These are phyloP conservation scores for Amesomyces nigricolor DNA, from an alignment of 2,329 filamentous ascomycete species.

Conservation along the genomic window DNA sequence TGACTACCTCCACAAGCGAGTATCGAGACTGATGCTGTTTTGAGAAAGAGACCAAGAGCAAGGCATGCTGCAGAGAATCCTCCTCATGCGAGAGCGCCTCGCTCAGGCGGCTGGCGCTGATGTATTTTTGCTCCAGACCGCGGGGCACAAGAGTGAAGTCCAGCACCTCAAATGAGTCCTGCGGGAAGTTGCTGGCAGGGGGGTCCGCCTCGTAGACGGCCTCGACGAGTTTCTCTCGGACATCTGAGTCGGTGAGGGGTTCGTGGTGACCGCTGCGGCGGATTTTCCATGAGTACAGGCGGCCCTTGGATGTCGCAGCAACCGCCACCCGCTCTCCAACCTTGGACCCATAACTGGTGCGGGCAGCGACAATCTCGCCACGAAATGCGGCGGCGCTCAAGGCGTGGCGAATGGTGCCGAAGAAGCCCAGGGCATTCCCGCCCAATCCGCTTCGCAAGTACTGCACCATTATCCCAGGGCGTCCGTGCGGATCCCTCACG, in stretches of 20 bases:
- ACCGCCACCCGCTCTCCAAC: conserved; percentile 83
- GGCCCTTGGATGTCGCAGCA: conserved; percentile 69
- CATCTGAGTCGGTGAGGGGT: conserved; percentile 65
- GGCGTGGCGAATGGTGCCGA: conserved; percentile 74
- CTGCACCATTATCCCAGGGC: conserved; percentile 71
- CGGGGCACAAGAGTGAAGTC: conserved; percentile 70
- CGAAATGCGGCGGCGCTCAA: conserved; percentile 65
- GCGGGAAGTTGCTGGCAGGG: conserved; percentile 42
- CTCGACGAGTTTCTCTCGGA: conserved; percentile 56
- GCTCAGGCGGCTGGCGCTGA: conserved; percentile 46
- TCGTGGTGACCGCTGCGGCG: conserved; percentile 82
- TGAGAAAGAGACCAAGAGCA: conserved; percentile 55
- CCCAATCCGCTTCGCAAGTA: conserved; percentile 62
- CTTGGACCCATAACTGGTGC: conserved; percentile 63
- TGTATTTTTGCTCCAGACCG: conserved; percentile 45
- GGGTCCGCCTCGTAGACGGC: conserved; percentile 55
- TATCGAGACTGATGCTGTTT: conserved; percentile 56
- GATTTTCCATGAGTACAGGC: conserved; percentile 80
- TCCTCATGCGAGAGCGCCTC: conserved; percentile 46
- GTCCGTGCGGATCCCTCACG: conserved; percentile 79
- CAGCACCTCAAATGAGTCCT: conserved; percentile 63
- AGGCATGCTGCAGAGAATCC: conserved; percentile 50
- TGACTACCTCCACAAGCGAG: conserved; percentile 64
- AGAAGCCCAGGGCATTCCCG: conserved; percentile 57
- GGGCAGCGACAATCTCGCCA: conserved; percentile 75